These are phyloP conservation scores for Neofusicoccum laricinum DNA, from an alignment of 2,329 filamentous ascomycete species.

Conservation along the genomic window DNA sequence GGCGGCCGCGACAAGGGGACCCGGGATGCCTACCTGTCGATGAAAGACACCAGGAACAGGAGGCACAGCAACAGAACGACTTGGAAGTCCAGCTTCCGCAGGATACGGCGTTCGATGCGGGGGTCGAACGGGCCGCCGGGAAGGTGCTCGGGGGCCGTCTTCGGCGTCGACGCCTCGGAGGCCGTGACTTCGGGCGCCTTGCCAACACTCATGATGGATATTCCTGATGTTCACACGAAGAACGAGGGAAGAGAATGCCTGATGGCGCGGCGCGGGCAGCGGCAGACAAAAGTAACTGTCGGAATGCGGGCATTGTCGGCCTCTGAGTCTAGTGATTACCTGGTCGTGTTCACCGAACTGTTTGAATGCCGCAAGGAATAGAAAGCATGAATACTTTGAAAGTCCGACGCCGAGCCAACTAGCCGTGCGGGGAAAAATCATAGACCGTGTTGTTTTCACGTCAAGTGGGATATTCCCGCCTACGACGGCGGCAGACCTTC, in stretches of 20 bases:
- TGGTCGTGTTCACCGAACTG: no score
- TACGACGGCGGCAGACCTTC: no score
- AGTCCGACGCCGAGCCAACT: no score
- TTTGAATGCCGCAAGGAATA: no score
- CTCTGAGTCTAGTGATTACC: no score
- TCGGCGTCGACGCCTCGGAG: not conserved
- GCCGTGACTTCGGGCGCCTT: not conserved
- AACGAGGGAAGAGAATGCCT: not conserved
- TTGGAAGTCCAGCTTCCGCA: constrained; percentile 30
- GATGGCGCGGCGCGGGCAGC: not conserved
- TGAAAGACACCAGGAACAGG: constrained; percentile 33
- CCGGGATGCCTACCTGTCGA: constrained; percentile 23
- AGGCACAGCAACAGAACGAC: constrained; percentile 32
- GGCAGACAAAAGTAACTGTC: not conserved
- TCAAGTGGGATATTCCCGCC: no score
- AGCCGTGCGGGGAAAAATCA: no score
- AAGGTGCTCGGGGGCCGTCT: not conserved
- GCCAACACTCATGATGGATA: not conserved
- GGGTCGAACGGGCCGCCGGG: constrained; percentile 23
- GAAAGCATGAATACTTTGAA: no score
- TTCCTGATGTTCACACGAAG: not conserved
- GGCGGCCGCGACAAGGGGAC: no score
- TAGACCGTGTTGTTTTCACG: no score
- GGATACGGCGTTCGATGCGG: constrained; percentile 25
- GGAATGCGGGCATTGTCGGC: not conserved